A percentile compares a stretch with the other conserved stretches of the same genome.
phyloP scores from a whole-genome alignment of 73 alveolate genomes.

The Tetrahymena elliotti region DNA sequence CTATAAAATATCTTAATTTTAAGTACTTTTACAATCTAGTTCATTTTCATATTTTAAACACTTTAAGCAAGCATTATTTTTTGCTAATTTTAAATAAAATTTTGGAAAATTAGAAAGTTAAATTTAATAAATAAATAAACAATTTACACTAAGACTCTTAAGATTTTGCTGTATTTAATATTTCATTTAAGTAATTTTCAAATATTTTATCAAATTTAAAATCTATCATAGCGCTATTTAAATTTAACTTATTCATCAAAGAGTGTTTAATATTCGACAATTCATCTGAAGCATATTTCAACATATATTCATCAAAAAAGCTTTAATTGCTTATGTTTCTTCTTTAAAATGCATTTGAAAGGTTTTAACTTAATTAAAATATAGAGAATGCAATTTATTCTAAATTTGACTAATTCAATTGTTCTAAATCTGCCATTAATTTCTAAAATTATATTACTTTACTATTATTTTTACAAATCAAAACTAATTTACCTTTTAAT shows the following conservation, averaged over 20 bases:
- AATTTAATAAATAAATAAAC: too few relatives aligned
- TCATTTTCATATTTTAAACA: not conserved
- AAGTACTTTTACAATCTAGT: not conserved
- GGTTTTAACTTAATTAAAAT: not conserved
- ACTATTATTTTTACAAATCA: not conserved
- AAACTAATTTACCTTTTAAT: not conserved
- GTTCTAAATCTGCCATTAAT: not conserved
- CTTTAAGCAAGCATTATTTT: not conserved
- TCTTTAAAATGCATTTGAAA: not conserved
- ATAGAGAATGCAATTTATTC: not conserved
- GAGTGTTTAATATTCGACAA: not conserved
- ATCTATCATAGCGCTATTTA: not conserved
- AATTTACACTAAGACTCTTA: not conserved
- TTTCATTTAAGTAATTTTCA: not conserved
- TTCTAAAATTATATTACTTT: not conserved
- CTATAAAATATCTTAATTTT: not conserved
- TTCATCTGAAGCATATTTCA: not conserved
- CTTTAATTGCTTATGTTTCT: not conserved
- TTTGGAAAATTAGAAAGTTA: too few relatives aligned
- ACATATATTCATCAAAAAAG: not conserved
- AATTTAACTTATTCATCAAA: not conserved
- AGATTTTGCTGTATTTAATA: not conserved
- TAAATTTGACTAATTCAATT: not conserved
- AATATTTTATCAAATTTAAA: not conserved
- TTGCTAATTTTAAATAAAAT: not conserved